Conservation (phyloP, 2,329 filamentous ascomycete species). For the Phyllachora maydis region DNA sequence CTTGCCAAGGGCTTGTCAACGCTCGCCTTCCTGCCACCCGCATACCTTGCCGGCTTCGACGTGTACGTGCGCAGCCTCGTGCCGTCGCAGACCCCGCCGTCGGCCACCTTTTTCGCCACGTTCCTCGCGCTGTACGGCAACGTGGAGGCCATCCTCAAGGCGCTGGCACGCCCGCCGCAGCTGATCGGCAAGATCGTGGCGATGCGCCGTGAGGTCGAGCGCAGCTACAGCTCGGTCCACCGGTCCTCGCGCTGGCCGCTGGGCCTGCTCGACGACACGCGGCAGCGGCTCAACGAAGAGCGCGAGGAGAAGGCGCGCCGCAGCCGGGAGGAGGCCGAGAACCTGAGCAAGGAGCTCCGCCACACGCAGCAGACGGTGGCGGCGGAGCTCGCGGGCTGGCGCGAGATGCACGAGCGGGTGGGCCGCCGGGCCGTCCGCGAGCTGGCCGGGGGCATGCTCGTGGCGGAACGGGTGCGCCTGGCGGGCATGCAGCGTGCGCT, state of each 20-base stretch:
- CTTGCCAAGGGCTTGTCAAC: constrained; percentile 29
- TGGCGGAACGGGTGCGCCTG: constrained; percentile 59
- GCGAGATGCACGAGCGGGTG: constrained; percentile 66
- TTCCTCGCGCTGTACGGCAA: constrained; percentile 69
- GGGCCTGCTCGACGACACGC: constrained; percentile 67
- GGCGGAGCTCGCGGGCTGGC: constrained; percentile 80
- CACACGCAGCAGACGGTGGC: constrained; percentile 92
- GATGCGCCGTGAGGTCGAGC: constrained; percentile 56
- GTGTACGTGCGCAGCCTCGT: constrained; percentile 46
- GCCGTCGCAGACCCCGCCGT: constrained; percentile 53
- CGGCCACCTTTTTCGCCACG: constrained; percentile 51
- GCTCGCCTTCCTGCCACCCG: constrained; percentile 44
- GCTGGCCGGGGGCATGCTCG: constrained; percentile 58
- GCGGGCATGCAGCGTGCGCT: constrained; percentile 66
- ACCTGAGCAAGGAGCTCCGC: constrained; percentile 60
- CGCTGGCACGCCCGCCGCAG: constrained; percentile 58
- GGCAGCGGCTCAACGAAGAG: constrained; percentile 64
- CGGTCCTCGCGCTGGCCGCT: constrained; percentile 65
- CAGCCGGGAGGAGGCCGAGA: constrained; percentile 47
- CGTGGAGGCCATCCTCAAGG: constrained; percentile 58
- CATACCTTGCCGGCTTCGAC: constrained; percentile 50
- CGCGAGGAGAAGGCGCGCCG: constrained; percentile 61
- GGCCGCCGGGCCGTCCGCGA: constrained; percentile 55
- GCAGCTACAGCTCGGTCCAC: constrained; percentile 53
- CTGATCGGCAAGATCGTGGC: constrained; percentile 60